Percentiles rank a stretch among this genome's conserved stretches.
Conservation (phyloP, 495 filamentous ascomycete genomes). For the Pyrenula massariospora region DNA sequence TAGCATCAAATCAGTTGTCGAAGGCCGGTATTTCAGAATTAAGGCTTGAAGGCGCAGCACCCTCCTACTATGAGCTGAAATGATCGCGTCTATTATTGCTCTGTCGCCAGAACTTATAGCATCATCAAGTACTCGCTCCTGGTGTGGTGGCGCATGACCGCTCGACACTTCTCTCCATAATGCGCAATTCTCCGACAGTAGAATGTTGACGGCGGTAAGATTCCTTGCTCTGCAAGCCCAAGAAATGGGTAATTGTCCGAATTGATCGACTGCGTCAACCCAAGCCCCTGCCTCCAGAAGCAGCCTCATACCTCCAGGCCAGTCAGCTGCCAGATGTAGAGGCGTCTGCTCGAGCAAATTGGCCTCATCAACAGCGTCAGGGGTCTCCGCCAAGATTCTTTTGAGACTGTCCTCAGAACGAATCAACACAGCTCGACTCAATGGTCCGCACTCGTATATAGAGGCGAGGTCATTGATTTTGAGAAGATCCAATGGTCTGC, state of each 20-base stretch:
- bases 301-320: background rate
- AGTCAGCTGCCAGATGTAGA: background rate
- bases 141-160: background rate
- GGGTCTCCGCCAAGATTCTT: background rate
- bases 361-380: background rate
- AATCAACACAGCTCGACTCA: background rate
- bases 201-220: background rate
- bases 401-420: background rate
- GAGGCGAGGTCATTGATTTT: background rate
- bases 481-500: background rate
- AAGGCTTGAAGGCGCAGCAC: background rate
- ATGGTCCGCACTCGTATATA: background rate
- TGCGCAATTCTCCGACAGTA: background rate
- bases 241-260: background rate
- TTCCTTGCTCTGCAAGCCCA: background rate
- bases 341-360: background rate
- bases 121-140: background rate
- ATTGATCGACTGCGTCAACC: background rate
- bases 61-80: background rate
- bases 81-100: background rate
- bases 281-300: background rate
- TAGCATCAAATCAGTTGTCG: background rate
- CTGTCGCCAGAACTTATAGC: background rate
- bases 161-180: background rate
- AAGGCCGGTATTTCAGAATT: background rate